These are phyloP conservation scores for Lasiodiplodia gonubiensis DNA, from an alignment of 2,329 filamentous ascomycete genomes.

Conservation along the genomic window DNA sequence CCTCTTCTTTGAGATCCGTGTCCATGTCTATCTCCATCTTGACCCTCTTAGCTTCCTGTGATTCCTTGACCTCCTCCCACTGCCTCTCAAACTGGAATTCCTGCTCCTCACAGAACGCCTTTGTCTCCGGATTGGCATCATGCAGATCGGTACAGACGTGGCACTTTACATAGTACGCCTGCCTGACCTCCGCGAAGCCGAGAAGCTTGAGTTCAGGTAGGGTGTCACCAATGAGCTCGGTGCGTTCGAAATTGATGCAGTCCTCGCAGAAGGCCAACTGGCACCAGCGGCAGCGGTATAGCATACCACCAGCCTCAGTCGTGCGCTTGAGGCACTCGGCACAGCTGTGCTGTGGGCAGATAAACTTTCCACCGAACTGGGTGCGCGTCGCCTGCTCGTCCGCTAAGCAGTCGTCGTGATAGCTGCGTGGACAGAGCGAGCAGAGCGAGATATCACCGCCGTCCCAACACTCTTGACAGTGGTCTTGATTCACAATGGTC, in stretches of 20 bases:
- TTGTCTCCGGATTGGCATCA: conserved; percentile 30
- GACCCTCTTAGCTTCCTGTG: neutral
- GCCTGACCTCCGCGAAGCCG: conserved; percentile 48
- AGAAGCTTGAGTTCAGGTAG: conserved; percentile 60
- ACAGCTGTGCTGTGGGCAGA: conserved; percentile 64
- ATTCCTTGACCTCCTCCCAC: neutral
- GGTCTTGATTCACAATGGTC: conserved; percentile 54
- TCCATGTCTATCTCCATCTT: neutral
- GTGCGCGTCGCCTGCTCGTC: conserved; percentile 40
- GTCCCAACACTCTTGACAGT: conserved; percentile 60
- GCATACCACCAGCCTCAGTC: conserved; percentile 54
- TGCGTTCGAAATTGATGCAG: conserved; percentile 60
- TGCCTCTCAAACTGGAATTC: neutral
- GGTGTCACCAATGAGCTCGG: conserved; percentile 58
- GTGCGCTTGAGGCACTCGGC: conserved; percentile 60
- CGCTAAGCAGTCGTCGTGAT: conserved; percentile 59
- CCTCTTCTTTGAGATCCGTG: neutral
- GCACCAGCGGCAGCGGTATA: conserved; percentile 59
- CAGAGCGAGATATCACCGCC: conserved; percentile 57
- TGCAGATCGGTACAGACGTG: conserved; percentile 44
- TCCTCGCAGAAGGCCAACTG: conserved; percentile 63
- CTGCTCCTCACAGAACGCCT: neutral
- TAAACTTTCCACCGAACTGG: conserved; percentile 54
- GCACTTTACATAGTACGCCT: conserved; percentile 62
- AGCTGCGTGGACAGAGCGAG: conserved; percentile 60